Percentiles rank a stretch among this genome's conserved stretches.
Conservation (phyloP, 1,284 basidiomycete genomes). For the Fomitopsis pinicola region DNA sequence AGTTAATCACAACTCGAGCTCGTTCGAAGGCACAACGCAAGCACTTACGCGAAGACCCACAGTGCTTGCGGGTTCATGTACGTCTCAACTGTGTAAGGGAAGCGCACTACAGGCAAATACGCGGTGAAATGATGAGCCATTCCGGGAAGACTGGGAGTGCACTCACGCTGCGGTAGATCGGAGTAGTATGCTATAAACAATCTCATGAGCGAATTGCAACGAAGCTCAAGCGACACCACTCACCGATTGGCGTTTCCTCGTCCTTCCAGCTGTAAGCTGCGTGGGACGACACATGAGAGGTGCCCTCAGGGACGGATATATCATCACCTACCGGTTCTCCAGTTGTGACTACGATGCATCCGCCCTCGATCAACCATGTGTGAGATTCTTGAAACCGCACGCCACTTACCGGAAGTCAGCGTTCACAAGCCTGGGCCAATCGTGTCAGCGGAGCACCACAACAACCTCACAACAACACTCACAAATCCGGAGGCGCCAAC, state of each 20-base stretch:
- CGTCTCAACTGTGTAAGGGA: constrained; percentile 57
- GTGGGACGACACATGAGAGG: background rate
- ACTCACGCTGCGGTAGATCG: constrained; percentile 31
- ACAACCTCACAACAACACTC: constrained; percentile 16
- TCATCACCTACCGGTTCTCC: constrained; percentile 40
- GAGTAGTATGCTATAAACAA: constrained; percentile 25
- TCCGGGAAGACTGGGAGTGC: background rate
- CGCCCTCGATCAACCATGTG: background rate
- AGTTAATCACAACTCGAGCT: too few relatives aligned
- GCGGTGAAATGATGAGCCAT: background rate
- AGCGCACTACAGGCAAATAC: constrained; percentile 37
- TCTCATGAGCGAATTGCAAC: too few relatives aligned
- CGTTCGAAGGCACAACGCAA: background rate
- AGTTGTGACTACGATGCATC: constrained; percentile 37
- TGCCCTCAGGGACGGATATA: background rate
- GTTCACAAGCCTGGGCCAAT: constrained; percentile 37
- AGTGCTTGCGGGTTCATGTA: constrained; percentile 61
- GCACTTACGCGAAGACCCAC: constrained; percentile 53
- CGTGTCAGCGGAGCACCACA: background rate
- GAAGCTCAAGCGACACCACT: background rate
- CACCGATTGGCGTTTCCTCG: constrained; percentile 24
- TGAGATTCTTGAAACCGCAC: background rate
- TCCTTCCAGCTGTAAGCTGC: constrained; percentile 26
- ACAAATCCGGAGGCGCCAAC: constrained; percentile 57
- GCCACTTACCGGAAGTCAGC: constrained; percentile 41